Evolutionary conservation across 202 grass and related monocot species (phyloP).

Genomic region (Zizania palustris): DNA sequence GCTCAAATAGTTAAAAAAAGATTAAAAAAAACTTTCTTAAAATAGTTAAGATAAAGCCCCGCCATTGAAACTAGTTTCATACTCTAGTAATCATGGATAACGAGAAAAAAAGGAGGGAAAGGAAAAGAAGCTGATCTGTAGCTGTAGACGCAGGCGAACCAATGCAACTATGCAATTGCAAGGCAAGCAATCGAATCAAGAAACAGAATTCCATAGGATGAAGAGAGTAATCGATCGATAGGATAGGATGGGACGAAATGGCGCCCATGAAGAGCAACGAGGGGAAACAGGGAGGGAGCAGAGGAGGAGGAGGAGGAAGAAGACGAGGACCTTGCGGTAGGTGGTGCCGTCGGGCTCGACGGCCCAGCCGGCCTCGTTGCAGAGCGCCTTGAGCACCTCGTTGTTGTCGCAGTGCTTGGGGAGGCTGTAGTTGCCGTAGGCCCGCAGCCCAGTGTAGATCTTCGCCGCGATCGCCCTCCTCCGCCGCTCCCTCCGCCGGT

Average conservation of each 20-base stretch:
- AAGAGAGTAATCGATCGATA: no score
- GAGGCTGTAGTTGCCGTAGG: slow-evolving; percentile 68
- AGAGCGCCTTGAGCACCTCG: slow-evolving; percentile 75
- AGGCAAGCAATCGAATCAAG: not conserved
- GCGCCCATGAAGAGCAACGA: no score
- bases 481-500: slow-evolving; percentile 60
- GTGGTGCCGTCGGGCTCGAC: slow-evolving; percentile 88
- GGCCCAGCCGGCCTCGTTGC: slow-evolving; percentile 76
- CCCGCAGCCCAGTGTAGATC: slow-evolving; percentile 69
- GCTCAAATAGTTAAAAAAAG: no score
- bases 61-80: no score
- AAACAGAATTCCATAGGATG: not conserved
- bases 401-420: slow-evolving; percentile 93
- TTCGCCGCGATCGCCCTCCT: slow-evolving; percentile 57
- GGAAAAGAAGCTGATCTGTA: not conserved
- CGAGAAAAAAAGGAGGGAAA: not conserved
- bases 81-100: not conserved
- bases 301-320: not conserved
- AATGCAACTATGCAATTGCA: no score
- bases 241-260: no score
- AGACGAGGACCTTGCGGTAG: slow-evolving; percentile 60
- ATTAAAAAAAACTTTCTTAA: no score
- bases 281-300: not conserved
- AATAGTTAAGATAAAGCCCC: no score
- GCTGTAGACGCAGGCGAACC: not conserved